Evolutionary conservation across 148 eudicot species (phyloP).

Genomic region (Fagopyrum esculentum): DNA sequence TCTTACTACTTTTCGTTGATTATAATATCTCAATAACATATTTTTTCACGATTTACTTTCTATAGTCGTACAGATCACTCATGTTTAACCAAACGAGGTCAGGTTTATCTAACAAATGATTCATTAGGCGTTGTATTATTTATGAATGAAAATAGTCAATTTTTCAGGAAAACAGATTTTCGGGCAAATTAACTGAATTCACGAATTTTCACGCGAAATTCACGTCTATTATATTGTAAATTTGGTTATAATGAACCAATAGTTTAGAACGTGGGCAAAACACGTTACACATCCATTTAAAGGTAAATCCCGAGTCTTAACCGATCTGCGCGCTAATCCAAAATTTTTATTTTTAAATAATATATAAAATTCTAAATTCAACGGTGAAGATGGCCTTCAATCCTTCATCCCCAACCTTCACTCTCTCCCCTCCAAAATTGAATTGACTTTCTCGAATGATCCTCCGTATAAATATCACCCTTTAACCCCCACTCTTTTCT

Average conservation of each 20-base stretch:
- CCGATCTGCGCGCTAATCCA: not conserved
- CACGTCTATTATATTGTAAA: too few species aligned
- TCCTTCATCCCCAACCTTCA: not conserved
- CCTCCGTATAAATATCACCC: not conserved
- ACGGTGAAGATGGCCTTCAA: slow-evolving; percentile 2
- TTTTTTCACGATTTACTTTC: too few species aligned
- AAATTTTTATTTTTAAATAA: not conserved
- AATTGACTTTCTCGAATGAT: not conserved
- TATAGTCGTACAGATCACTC: too few species aligned
- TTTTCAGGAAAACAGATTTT: too few species aligned
- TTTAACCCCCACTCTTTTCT: not conserved
- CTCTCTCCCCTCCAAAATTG: slow-evolving; percentile 7
- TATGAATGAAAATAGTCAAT: too few species aligned
- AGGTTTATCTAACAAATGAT: too few species aligned
- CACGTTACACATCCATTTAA: not conserved
- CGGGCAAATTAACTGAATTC: too few species aligned
- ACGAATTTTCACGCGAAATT: too few species aligned
- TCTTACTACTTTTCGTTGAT: too few species aligned
- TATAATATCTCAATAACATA: too few species aligned
- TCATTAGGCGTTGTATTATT: too few species aligned
- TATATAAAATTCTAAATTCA: not conserved
- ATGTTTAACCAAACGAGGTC: too few species aligned
- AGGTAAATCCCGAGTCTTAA: not conserved
- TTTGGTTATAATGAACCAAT: not conserved
- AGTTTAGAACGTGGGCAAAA: not conserved